These are phyloP conservation scores for Aspergillus ruber DNA, from an alignment of 2,329 filamentous ascomycete genomes.

Conservation along the genomic window DNA sequence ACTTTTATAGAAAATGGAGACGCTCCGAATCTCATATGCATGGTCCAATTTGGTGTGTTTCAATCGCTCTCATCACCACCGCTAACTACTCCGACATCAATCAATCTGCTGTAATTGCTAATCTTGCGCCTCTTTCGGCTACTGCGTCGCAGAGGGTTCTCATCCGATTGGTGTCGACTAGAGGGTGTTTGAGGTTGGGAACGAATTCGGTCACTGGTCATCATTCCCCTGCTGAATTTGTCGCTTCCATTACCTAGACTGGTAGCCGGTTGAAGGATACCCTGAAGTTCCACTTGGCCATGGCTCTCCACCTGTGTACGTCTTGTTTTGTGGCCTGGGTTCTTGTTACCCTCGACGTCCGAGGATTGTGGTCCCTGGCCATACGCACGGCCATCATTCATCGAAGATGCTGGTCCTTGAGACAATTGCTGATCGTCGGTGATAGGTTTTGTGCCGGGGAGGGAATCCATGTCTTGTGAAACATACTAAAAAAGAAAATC, in stretches of 20 bases:
- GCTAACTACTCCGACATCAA: constrained; percentile 22
- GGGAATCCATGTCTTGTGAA: background rate
- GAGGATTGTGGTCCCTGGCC: background rate
- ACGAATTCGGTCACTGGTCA: background rate
- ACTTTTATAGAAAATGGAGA: background rate
- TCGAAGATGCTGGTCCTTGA: background rate
- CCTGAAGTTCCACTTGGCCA: background rate
- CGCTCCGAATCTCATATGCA: background rate
- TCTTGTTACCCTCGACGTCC: background rate
- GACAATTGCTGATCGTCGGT: background rate
- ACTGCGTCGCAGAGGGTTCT: constrained; percentile 10
- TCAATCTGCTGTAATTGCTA: constrained; percentile 24
- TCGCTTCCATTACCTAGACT: background rate
- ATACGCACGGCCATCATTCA: background rate
- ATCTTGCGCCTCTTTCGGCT: constrained; percentile 23
- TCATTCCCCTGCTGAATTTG: background rate
- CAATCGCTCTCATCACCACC: constrained; percentile 13
- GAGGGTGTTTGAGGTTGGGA: constrained; percentile 1
- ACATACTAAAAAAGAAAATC: background rate
- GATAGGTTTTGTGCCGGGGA: background rate
- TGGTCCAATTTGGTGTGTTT: background rate
- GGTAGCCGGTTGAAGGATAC: background rate
- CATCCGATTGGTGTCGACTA: background rate
- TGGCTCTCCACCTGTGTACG: background rate
- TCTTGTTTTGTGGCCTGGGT: background rate